Evolutionary conservation across 345 rosid genomes (phyloP), one percentile per base, ranked within the genome.

Genomic region (Dipteronia dyeriana): DNA sequence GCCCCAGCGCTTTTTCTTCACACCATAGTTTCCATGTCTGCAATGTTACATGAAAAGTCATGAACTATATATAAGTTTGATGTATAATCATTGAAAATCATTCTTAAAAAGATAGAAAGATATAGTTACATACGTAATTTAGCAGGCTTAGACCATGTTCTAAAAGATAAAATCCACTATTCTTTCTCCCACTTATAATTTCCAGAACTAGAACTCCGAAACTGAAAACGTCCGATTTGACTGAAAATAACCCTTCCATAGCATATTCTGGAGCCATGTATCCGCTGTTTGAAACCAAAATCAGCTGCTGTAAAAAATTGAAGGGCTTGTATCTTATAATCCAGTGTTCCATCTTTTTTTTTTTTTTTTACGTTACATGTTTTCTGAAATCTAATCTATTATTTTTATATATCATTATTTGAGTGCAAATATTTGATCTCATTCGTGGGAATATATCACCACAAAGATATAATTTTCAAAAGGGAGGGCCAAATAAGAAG

Each of bases 11-110:
- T 4, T 16, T 13, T 25, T 23, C 57, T 9, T 76, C 66, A 6
- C n/a, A 19, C 79, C 74, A 76, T 10, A 68, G 38, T 56, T 56
- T 56, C 74, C 79, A 76, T 12, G 74, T 72, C 74, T 76, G 64
- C 22, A 59, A 59, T 20, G 63, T 59, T 20, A 39, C 1, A 8
- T 39, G 1, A 2, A 39, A 59, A 14, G 54, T 49, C 54, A 20
- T n/a, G 19, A 7, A 57, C 51, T 45, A 57, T 4, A 8, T 0
- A 26, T 26, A 26, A 26, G 2, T 5, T 4, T 31, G 34, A 31
- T 31, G 34, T 31, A 31, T 31, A 31, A 31, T 31, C 34, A 31
- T 3, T 2, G 34, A 3, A 31, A 17, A 17, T 5, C 61, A 19
- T 6, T 57, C 25, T 0, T 20, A 6, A 1, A 8, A 8, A 59